Conservation (phyloP, 192 early-diverging fungal species). For the Backusella psychrophila region DNA sequence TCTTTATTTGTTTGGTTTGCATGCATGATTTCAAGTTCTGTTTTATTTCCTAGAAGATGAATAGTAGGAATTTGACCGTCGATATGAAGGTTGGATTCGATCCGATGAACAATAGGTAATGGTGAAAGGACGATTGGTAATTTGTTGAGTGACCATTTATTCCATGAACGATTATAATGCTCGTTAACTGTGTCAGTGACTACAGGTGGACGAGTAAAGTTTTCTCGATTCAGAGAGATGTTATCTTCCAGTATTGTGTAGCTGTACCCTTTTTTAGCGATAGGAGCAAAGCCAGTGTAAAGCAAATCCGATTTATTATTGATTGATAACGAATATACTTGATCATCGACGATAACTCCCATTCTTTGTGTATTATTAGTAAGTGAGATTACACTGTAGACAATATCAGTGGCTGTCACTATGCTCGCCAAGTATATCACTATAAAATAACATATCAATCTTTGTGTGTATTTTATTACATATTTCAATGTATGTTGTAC, state of each 20-base stretch:
- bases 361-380: not conserved
- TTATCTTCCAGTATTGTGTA: not conserved
- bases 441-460: not conserved
- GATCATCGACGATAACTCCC: slow-evolving; percentile 2
- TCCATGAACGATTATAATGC: not conserved
- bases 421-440: not conserved
- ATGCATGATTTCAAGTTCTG: not conserved
- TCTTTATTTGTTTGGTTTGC: not conserved
- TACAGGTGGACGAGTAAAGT: not conserved
- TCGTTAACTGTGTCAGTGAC: not conserved
- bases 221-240: not conserved
- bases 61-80: slow-evolving; percentile 4
- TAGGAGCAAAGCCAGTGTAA: not conserved
- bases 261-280: not conserved
- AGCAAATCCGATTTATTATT: not conserved
- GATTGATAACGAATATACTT: not conserved
- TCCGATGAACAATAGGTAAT: not conserved
- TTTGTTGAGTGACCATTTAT: not conserved
- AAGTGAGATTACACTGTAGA: slow-evolving; percentile 2
- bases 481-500: not conserved
- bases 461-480: not conserved
- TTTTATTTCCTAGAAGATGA: not conserved
- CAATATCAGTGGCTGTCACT: not conserved
- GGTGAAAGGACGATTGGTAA: not conserved
- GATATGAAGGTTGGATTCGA: not conserved